A percentile compares a stretch with the other conserved stretches of the same genome.
These are phyloP conservation scores for Pichia sp. DNA, from an alignment of 1,139 yeast genomes.

Conservation along the genomic window DNA sequence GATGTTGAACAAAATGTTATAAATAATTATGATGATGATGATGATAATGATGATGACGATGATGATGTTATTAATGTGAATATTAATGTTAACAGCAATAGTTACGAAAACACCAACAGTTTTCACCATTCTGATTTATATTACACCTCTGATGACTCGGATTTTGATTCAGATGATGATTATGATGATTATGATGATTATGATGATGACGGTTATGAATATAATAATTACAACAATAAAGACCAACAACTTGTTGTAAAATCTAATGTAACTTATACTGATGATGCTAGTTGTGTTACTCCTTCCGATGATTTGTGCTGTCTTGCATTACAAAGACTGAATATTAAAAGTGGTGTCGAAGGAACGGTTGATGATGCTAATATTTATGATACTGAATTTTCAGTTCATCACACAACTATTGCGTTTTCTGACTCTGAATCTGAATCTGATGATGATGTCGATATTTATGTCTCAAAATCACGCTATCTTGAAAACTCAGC, in stretches of 20 bases:
- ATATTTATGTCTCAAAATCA: neutral
- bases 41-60: slow-evolving; percentile 7
- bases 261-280: neutral
- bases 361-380: no score
- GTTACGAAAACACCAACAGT: no score
- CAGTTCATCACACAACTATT: slow-evolving; percentile 7
- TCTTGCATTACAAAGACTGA: slow-evolving; percentile 7
- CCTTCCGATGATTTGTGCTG: slow-evolving; percentile 5
- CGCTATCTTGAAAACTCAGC: neutral
- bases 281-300: neutral
- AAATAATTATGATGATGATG: slow-evolving; percentile 2
- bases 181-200: neutral
- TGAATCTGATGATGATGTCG: slow-evolving; percentile 13
- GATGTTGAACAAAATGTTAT: no score
- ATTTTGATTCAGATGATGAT: no score
- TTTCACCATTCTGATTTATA: no score
- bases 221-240: no score
- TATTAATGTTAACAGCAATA: slow-evolving; percentile 12
- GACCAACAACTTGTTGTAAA: no score
- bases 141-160: no score
- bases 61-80: slow-evolving; percentile 17
- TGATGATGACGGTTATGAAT: no score
- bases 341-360: slow-evolving; percentile 6
- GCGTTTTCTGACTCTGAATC: slow-evolving; percentile 11
- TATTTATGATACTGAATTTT: slow-evolving; percentile 2